Conservation (phyloP, 345 rosid genomes). For the Turritis glabra region DNA sequence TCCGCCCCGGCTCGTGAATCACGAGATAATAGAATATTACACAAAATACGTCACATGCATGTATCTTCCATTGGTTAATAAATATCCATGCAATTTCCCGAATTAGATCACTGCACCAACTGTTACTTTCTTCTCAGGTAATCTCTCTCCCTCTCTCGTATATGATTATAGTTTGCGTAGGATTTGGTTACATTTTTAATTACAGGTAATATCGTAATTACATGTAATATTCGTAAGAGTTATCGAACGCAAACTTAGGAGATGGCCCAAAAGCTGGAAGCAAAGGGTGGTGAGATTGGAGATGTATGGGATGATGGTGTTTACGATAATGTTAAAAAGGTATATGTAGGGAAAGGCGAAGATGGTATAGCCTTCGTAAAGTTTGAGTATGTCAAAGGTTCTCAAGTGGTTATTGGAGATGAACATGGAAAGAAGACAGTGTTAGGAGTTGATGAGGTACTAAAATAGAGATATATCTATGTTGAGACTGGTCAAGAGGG, state of each 20-base stretch:
- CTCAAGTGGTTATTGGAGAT: constrained; percentile 10
- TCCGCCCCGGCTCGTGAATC: too few species aligned
- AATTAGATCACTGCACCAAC: not conserved
- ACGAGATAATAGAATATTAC: not conserved
- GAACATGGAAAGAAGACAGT: constrained; percentile 17
- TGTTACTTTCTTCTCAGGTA: not conserved
- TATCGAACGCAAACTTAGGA: not conserved
- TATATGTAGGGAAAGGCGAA: constrained; percentile 14
- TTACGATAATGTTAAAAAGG: constrained; percentile 16
- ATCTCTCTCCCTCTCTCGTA: not conserved
- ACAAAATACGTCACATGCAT: not conserved
- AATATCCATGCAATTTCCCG: constrained; percentile 11
- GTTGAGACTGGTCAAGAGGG: not conserved
- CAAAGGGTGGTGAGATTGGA: constrained; percentile 9
- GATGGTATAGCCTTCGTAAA: constrained; percentile 23
- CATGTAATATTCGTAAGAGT: not conserved
- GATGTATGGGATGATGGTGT: constrained; percentile 35
- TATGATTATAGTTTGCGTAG: not conserved
- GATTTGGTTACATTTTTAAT: not conserved
- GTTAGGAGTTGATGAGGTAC: constrained; percentile 18
- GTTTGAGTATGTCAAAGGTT: constrained; percentile 27
- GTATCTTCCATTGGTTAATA: not conserved
- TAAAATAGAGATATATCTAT: not conserved
- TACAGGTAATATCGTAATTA: not conserved
- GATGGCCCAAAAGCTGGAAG: constrained; percentile 13